phyloP scores from a whole-genome alignment of 2,329 filamentous ascomycete genomes.

The Alternaria sp. region DNA sequence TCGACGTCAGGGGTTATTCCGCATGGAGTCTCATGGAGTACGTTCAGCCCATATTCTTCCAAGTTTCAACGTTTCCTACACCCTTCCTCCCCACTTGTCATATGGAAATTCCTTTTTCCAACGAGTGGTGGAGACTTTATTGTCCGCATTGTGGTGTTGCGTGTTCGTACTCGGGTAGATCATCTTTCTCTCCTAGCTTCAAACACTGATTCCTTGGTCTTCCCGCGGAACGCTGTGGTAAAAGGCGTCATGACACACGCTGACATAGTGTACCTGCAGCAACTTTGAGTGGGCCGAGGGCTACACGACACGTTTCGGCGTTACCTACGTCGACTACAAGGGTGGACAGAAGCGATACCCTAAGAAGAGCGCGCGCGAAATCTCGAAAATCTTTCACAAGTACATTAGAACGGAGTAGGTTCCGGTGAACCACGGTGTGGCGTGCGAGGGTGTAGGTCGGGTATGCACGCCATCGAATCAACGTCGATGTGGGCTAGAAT shows the following conservation, averaged over 20 bases:
- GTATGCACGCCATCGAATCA: slow-evolving; percentile 16
- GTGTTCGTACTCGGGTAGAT: neutral
- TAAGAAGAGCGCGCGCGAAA: slow-evolving; percentile 81
- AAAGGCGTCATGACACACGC: neutral
- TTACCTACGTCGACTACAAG: slow-evolving; percentile 83
- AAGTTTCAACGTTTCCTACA: slow-evolving; percentile 5
- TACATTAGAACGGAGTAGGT: slow-evolving; percentile 69
- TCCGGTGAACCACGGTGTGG: slow-evolving; percentile 22
- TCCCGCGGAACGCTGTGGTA: neutral
- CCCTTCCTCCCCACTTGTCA: neutral
- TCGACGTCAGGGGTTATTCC: slow-evolving; percentile 81
- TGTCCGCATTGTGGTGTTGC: slow-evolving; percentile 5
- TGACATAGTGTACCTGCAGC: slow-evolving; percentile 48
- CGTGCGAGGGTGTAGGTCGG: slow-evolving; percentile 19
- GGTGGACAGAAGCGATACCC: slow-evolving; percentile 80
- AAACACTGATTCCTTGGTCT: slow-evolving; percentile 15
- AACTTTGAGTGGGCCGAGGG: slow-evolving; percentile 95
- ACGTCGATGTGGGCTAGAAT: slow-evolving; percentile 1
- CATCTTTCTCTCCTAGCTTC: slow-evolving; percentile 17
- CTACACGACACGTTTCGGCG: slow-evolving; percentile 85
- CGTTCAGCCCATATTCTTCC: slow-evolving; percentile 43
- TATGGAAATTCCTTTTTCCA: neutral
- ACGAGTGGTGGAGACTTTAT: slow-evolving; percentile 1
- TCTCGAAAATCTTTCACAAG: slow-evolving; percentile 74
- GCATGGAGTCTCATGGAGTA: slow-evolving; percentile 88